These are phyloP conservation scores for Myriangium duriaei DNA, from an alignment of 2,329 filamentous ascomycete species.

Conservation along the genomic window DNA sequence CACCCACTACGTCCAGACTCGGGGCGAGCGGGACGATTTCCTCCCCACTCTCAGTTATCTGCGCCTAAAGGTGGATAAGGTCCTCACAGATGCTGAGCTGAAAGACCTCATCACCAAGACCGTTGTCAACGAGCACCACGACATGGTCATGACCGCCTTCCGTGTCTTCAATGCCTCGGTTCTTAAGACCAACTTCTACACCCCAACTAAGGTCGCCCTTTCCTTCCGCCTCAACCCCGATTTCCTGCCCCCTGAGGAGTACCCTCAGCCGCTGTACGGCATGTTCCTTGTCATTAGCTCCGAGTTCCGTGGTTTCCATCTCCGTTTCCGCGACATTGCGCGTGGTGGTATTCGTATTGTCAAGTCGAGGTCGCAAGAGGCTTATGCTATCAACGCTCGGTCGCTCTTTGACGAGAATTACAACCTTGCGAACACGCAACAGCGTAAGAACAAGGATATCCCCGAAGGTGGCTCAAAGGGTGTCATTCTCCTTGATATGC, in stretches of 20 bases:
- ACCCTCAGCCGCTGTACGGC: constrained; percentile 83
- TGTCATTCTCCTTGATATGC: constrained; percentile 84
- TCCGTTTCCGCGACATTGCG: constrained; percentile 93
- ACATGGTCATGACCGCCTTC: constrained; percentile 97
- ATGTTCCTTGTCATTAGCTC: constrained; percentile 99
- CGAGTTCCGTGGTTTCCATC: constrained; percentile 92
- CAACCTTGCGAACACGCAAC: constrained; percentile 92
- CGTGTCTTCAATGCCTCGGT: constrained; percentile 87
- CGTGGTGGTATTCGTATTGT: constrained; percentile 97
- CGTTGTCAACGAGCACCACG: constrained; percentile 86
- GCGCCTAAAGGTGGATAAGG: constrained; percentile 54
- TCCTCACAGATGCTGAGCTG: constrained; percentile 62
- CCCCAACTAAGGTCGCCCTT: constrained; percentile 92
- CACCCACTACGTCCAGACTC: constrained; percentile 62
- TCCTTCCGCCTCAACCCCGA: constrained; percentile 85
- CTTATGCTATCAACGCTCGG: constrained; percentile 89
- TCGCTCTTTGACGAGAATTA: constrained; percentile 99
- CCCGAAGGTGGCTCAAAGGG: constrained; percentile 97
- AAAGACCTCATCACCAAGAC: constrained; percentile 66
- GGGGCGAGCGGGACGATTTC: constrained; percentile 53
- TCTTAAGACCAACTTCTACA: constrained; percentile 96
- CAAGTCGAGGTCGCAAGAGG: constrained; percentile 92
- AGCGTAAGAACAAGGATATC: constrained; percentile 99
- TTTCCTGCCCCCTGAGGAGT: constrained; percentile 85
- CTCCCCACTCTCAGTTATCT: constrained; percentile 58